Evolutionary conservation across 768 basidiomycete species (phyloP), one percentile per base, ranked within the genome.

Genomic region (Tricholomella constricta): DNA sequence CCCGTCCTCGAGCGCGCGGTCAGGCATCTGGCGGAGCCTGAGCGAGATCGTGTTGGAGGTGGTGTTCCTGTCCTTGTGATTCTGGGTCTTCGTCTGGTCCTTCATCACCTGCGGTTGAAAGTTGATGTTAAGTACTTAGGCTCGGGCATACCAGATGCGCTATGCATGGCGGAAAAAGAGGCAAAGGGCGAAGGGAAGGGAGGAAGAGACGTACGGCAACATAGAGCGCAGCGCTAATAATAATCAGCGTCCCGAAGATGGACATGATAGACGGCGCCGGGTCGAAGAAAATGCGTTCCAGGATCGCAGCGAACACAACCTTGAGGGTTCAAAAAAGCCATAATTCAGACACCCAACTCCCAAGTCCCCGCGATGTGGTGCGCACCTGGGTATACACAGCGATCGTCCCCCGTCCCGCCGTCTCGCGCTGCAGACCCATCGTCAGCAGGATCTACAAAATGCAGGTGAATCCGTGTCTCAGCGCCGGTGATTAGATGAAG

Each of bases 261-360:
- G 85, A 88, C 26, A 88, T 69, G 1, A 73, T 56, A 1, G 86
- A 79, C 0, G 88, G 89, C 5, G 72, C 65, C 0, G 77, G 77
- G 40, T 82, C 73, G 66, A 92, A 89, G 60, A 88, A 78, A 35
- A 86, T 56, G 5, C 80, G 72, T 64, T 94, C 87, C 11, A 91
- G 72, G 14, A 84, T 64, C 2, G 79, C 72, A 0, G 88, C 83
- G 62, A 86, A 91, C n/a, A 90, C 72, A 32, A 91, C 78, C 79
- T 88, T 56, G 4, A 17, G 10, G 34, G 37, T 25, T 11, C 25
- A 35, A 25, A n/a, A 31, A 14, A 17, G 19, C 4, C 29, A 43
- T 32, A 8, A 43, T 2, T 8, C 40, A 23, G 2, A 26, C 20
- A 23, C 4, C 1, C 4, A 20, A 8, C n/a, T n/a, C n/a, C n/a